phyloP scores from a whole-genome alignment of 495 filamentous ascomycete species.

The Trichoderma gamsii region DNA sequence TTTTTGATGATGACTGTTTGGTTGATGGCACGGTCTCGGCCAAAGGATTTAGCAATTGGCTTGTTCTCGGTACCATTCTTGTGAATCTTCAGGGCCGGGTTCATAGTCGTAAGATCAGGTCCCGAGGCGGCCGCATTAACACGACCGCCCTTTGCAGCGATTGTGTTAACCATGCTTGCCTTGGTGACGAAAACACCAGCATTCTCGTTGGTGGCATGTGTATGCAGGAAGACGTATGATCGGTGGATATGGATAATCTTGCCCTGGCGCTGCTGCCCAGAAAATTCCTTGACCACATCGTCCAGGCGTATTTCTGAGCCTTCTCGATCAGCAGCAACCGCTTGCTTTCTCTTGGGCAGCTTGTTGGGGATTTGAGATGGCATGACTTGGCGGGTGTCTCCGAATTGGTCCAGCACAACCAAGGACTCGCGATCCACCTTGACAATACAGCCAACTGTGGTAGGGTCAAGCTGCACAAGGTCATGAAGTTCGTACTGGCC shows the following conservation, averaged over 20 bases:
- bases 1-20: conserved; percentile 82
- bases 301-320: conserved; percentile 88
- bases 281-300: conserved; percentile 85
- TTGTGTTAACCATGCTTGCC: conserved; percentile 74
- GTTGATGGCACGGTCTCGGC: conserved; percentile 78
- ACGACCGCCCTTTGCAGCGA: conserved; percentile 85
- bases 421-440: conserved; percentile 93
- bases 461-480: conserved; percentile 85
- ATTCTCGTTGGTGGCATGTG: conserved; percentile 77
- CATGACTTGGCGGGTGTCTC: conserved; percentile 70
- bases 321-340: conserved; percentile 86
- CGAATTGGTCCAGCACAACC: conserved; percentile 84
- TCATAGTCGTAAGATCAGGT: conserved; percentile 86
- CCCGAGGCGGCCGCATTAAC: conserved; percentile 43
- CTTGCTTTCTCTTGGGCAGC: conserved; percentile 67
- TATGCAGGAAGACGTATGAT: conserved; percentile 81
- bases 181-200: conserved; percentile 86
- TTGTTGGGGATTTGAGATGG: conserved; percentile 88
- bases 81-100: conserved; percentile 73
- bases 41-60: conserved; percentile 64
- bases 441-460: conserved; percentile 86
- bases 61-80: conserved; percentile 37
- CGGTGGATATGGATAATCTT: conserved; percentile 89
- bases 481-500: conserved; percentile 88
- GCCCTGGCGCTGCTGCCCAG: conserved; percentile 77